Conservation (phyloP, 345 rosid species). For the Noccaea caerulescens region DNA sequence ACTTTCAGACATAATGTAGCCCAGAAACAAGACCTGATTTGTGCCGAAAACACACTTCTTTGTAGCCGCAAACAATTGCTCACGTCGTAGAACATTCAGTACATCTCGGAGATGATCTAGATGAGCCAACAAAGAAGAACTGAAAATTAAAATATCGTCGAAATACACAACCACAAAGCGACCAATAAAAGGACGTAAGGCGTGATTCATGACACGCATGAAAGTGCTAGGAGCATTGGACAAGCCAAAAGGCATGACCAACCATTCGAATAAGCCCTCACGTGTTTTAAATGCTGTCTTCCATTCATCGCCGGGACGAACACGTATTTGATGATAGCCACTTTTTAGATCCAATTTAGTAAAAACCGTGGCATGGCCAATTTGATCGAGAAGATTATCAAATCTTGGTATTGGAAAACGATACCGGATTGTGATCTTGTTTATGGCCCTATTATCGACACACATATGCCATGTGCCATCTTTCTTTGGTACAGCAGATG, state of each 20-base stretch:
- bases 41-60: not conserved
- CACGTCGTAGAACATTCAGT: not conserved
- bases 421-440: not conserved
- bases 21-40: not conserved
- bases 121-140: not conserved
- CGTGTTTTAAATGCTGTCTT: not conserved
- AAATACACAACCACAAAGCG: not conserved
- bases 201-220: not conserved
- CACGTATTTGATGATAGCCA: not conserved
- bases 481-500: not conserved
- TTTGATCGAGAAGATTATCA: not conserved
- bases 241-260: not conserved
- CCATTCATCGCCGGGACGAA: not conserved
- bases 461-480: not conserved
- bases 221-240: not conserved
- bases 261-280: not conserved
- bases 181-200: not conserved
- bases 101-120: not conserved
- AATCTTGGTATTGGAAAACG: not conserved
- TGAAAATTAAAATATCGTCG: not conserved
- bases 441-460: not conserved
- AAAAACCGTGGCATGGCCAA: not conserved
- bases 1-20: not conserved
- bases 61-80: not conserved
- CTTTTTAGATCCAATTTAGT: not conserved